Percentiles rank a stretch among this genome's conserved stretches.
Evolutionary conservation across 2,329 filamentous ascomycete genomes (phyloP).

Genomic region (Thelonectria blattea): DNA sequence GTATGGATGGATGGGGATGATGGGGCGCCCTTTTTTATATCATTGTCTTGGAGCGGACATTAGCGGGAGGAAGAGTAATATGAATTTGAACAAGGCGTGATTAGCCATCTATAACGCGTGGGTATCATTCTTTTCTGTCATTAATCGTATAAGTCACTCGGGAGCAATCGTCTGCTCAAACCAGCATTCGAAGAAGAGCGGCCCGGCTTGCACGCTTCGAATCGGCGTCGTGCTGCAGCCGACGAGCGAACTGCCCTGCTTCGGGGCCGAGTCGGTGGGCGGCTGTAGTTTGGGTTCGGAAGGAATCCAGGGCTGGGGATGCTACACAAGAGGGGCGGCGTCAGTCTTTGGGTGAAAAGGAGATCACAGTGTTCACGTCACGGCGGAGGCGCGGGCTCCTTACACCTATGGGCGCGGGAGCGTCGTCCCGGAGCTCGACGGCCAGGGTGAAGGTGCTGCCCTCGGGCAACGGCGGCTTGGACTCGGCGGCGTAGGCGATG

Average conservation of each 20-base stretch:
- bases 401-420: slow-evolving; percentile 63
- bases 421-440: slow-evolving; percentile 71
- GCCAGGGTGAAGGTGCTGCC: slow-evolving; percentile 79
- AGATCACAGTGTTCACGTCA: too few relatives aligned
- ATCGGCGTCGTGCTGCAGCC: slow-evolving; percentile 55
- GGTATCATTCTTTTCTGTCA: slow-evolving; percentile 17
- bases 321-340: slow-evolving; percentile 44
- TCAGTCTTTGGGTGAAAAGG: not conserved
- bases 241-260: slow-evolving; percentile 40
- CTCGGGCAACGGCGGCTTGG: slow-evolving; percentile 62
- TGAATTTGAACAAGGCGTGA: not conserved
- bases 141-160: not conserved
- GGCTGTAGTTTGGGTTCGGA: slow-evolving; percentile 56
- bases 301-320: slow-evolving; percentile 67
- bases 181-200: slow-evolving; percentile 71
- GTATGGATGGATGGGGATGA: slow-evolving; percentile 7
- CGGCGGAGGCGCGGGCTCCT: slow-evolving; percentile 34
- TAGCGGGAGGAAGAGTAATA: not conserved
- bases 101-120: slow-evolving; percentile 15
- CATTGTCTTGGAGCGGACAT: not conserved
- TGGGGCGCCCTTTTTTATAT: slow-evolving; percentile 1
- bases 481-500: slow-evolving; percentile 65
- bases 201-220: slow-evolving; percentile 61
- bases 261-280: slow-evolving; percentile 37
- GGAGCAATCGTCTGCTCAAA: slow-evolving; percentile 50